Evolutionary conservation across 2,329 filamentous ascomycete genomes (phyloP), one percentile per base, ranked within the genome.

Genomic region (Pseudogymnoascus sp.): DNA sequence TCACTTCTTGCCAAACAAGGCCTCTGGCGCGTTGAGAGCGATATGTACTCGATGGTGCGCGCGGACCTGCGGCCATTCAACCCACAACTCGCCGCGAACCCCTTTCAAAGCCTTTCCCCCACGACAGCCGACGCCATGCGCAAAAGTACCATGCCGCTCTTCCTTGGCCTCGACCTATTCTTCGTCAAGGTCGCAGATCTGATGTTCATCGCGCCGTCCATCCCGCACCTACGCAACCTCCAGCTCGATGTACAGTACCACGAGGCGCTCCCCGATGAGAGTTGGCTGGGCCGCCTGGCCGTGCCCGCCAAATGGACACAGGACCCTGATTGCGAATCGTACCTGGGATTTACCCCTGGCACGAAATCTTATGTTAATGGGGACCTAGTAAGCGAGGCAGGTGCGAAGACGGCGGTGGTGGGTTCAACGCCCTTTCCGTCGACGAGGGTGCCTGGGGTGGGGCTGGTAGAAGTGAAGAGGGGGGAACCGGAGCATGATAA

Each of bases 171-270:
- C 67, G 80, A 86, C 65, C 77, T 86, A 76, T 87, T 86, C 69
- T 86, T 86, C 66, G 79, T 87, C 63, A 86, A 84, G 76, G 82
- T 85, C 59, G 83, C 82, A 28, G 84, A 87, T 65, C 76, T 86
- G 61, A 77, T 87, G 73, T 79, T 75, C 63, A 77, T 80, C 39
- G 72, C 85, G 9, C 77, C 82, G 4, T 80, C 73, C 59, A 76
- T 82, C 60, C 77, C 82, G 28, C 83, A 87, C 66, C 75, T 87
- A 18, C 78, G 76, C 58, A 74, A 78, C 61, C 65, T 85, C 58
- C 76, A 76, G 65, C 74, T 87, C 57, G 74, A 77, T 7, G 77
- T 86, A 56, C 77, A 79, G 57, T 86, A 86, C 65, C 76, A 79
- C 57, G 84, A 87, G 59, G 62, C 71, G 37, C 61, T 64, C 33